Percentiles rank a stretch among this genome's conserved stretches.
phyloP scores from a whole-genome alignment of 202 grass and related monocot genomes.

The Carex arenaria region DNA sequence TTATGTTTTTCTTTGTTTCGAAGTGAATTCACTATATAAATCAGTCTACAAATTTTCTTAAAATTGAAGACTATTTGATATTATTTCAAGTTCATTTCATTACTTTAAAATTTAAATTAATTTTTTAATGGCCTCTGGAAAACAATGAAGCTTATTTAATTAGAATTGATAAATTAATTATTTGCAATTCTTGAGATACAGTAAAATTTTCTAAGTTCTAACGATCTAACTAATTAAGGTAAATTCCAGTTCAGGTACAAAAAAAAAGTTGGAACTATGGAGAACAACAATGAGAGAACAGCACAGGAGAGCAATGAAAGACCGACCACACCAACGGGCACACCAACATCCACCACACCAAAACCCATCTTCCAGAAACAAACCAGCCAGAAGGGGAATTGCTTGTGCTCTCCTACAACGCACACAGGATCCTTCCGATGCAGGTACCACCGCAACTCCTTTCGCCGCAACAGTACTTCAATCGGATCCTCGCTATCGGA shows the following conservation, averaged over 20 bases:
- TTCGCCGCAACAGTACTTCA: neutral
- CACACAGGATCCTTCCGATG: conserved; percentile 10
- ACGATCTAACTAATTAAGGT: neutral
- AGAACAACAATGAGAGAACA: neutral
- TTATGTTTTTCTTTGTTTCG: neutral
- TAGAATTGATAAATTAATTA: neutral
- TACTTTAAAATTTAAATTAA: no score
- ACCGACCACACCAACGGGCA: neutral
- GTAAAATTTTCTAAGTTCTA: neutral
- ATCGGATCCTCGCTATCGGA: neutral
- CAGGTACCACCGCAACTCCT: conserved; percentile 9
- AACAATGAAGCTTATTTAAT: neutral
- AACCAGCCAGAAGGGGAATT: conserved; percentile 23
- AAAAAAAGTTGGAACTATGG: conserved; percentile 3
- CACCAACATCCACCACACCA: neutral
- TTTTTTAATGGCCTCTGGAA: neutral
- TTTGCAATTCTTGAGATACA: neutral
- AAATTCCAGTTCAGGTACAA: neutral
- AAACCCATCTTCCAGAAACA: conserved; percentile 23
- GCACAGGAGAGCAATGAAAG: neutral
- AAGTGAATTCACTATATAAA: no score
- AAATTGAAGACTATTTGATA: neutral
- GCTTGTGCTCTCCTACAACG: conserved; percentile 5
- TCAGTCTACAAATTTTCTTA: no score
- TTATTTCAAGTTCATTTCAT: neutral